Conservation (phyloP, 192 early-diverging fungal genomes). For the Neocallimastix lanati region DNA sequence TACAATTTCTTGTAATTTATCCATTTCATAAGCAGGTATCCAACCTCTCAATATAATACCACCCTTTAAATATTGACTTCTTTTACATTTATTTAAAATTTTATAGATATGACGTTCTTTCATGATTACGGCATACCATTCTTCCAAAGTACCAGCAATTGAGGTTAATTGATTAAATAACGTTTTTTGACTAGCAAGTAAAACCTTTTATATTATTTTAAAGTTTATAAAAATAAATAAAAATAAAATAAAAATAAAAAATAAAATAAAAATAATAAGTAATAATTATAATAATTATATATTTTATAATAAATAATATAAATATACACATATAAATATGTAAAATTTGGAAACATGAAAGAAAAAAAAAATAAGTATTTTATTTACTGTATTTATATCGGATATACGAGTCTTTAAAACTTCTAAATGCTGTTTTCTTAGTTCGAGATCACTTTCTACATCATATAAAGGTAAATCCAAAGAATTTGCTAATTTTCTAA, state of each 20-base stretch:
- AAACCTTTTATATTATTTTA: neutral
- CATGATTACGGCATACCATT: neutral
- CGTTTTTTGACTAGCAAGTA: neutral
- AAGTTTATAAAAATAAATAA: no score
- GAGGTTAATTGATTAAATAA: neutral
- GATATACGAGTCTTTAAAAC: neutral
- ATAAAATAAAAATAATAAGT: no score
- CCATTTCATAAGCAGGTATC: neutral
- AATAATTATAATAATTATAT: no score
- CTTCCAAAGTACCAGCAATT: neutral
- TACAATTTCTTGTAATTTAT: neutral
- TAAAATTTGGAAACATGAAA: no score
- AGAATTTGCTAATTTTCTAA: constrained; percentile 82
- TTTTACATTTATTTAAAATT: neutral
- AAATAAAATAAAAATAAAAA: no score
- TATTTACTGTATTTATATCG: neutral
- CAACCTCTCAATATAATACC: neutral
- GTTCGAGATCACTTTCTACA: constrained; percentile 59
- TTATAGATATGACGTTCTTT: neutral
- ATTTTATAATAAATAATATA: no score
- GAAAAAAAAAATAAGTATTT: no score
- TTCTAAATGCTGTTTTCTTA: neutral
- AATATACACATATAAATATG: no score
- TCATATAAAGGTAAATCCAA: constrained; percentile 87
- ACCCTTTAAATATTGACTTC: neutral